phyloP scores from a whole-genome alignment of 2,329 filamentous ascomycete species.

The Grosmannia serpens region DNA sequence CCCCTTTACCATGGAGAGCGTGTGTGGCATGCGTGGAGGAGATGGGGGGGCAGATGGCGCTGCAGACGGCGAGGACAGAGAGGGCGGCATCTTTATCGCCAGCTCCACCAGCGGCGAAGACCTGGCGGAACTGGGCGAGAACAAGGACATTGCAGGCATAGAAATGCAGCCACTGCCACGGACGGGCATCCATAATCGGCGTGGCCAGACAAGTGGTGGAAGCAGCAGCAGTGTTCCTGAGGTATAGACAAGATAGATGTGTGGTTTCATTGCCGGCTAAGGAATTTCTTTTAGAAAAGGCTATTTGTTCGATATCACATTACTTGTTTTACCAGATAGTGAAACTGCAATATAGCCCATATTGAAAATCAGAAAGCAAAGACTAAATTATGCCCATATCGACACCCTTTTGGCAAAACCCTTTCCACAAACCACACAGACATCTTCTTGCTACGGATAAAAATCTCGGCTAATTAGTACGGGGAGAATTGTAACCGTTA shows the following conservation, averaged over 20 bases:
- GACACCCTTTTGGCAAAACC: too few relatives aligned
- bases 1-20: conserved; percentile 64
- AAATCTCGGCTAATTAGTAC: too few relatives aligned
- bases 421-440: too few relatives aligned
- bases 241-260: background rate
- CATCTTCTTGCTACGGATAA: too few relatives aligned
- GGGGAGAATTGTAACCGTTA: too few relatives aligned
- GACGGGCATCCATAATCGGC: conserved; percentile 10
- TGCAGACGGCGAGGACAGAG: background rate
- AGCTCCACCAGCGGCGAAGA: background rate
- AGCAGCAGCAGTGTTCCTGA: background rate
- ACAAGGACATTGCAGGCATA: background rate
- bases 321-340: too few relatives aligned
- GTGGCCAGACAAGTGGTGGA: conserved; percentile 1
- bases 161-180: conserved; percentile 1
- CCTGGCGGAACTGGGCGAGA: conserved; percentile 10
- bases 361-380: too few relatives aligned
- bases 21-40: conserved; percentile 41
- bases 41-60: conserved; percentile 21
- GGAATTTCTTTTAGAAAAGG: too few relatives aligned
- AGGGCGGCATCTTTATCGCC: background rate
- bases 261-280: too few relatives aligned
- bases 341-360: too few relatives aligned
- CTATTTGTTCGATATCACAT: too few relatives aligned
- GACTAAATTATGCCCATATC: too few relatives aligned